A percentile compares a stretch with the other conserved stretches of the same genome.
phyloP scores from a whole-genome alignment of 148 eudicot species.

The Limonium bicolor region DNA sequence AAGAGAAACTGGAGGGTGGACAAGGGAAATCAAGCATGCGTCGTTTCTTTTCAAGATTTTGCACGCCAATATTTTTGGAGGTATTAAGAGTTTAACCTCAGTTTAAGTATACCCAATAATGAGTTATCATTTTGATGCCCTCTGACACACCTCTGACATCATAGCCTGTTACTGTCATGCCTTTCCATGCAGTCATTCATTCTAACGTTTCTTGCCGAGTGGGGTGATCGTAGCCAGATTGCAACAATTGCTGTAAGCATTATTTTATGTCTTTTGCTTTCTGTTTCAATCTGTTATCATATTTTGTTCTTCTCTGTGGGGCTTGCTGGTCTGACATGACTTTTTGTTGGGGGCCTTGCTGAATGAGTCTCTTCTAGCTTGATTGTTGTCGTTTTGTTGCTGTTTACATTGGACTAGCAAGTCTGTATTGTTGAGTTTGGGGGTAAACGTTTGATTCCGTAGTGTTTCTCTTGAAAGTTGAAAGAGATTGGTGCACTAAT shows the following conservation, averaged over 20 bases:
- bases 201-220: constrained; percentile 91
- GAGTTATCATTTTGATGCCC: background rate
- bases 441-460: no score
- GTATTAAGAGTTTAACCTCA: constrained; percentile 23
- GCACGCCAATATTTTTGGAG: constrained; percentile 91
- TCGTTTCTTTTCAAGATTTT: constrained; percentile 81
- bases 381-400: no score
- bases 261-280: constrained; percentile 2
- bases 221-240: constrained; percentile 99
- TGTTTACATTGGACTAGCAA: no score
- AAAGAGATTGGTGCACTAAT: no score
- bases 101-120: background rate
- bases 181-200: constrained; percentile 69
- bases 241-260: constrained; percentile 98
- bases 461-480: no score
- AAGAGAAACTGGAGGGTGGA: constrained; percentile 92
- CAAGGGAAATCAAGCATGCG: constrained; percentile 76
- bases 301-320: background rate
- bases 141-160: background rate
- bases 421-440: no score
- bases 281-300: background rate
- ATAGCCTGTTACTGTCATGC: background rate
- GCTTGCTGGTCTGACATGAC: background rate
- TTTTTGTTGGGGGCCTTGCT: no score
- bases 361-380: no score